Conservation (phyloP, 2,329 filamentous ascomycete species). For the Claviceps digitariae region DNA sequence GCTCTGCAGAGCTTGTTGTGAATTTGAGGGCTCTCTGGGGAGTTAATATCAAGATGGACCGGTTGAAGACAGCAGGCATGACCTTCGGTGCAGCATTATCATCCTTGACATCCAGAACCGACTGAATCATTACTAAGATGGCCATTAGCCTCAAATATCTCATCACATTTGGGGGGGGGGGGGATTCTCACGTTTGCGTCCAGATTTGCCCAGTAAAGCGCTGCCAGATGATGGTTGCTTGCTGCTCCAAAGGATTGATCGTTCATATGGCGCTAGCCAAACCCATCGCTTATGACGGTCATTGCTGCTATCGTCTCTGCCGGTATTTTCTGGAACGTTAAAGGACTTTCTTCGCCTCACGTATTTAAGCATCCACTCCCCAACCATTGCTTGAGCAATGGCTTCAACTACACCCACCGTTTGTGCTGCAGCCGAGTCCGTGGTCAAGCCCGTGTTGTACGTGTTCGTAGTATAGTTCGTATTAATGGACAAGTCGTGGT, state of each 20-base stretch:
- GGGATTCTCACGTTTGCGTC: slow-evolving; percentile 66
- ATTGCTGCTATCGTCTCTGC: slow-evolving; percentile 56
- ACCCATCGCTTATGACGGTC: slow-evolving; percentile 95
- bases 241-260: slow-evolving; percentile 94
- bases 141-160: too few species aligned
- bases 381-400: slow-evolving; percentile 96
- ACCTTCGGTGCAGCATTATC: slow-evolving; percentile 75
- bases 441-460: slow-evolving; percentile 22
- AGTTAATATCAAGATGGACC: slow-evolving; percentile 89
- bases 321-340: slow-evolving; percentile 55
- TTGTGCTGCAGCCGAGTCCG: slow-evolving; percentile 45
- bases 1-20: slow-evolving; percentile 67
- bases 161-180: too few species aligned
- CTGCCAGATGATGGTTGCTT: slow-evolving; percentile 85
- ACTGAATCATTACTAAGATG: slow-evolving; percentile 75
- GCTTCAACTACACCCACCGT: slow-evolving; percentile 81
- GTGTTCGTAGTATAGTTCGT: slow-evolving; percentile 34
- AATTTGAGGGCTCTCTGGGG: slow-evolving; percentile 92
- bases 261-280: slow-evolving; percentile 93
- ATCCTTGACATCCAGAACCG: slow-evolving; percentile 92
- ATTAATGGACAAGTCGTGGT: slow-evolving; percentile 46
- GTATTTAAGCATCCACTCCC: slow-evolving; percentile 94
- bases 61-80: slow-evolving; percentile 56
- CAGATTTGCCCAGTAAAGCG: slow-evolving; percentile 84
- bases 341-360: slow-evolving; percentile 83